Conservation (phyloP, 306 rosid genomes). For the Vigna angularis region DNA sequence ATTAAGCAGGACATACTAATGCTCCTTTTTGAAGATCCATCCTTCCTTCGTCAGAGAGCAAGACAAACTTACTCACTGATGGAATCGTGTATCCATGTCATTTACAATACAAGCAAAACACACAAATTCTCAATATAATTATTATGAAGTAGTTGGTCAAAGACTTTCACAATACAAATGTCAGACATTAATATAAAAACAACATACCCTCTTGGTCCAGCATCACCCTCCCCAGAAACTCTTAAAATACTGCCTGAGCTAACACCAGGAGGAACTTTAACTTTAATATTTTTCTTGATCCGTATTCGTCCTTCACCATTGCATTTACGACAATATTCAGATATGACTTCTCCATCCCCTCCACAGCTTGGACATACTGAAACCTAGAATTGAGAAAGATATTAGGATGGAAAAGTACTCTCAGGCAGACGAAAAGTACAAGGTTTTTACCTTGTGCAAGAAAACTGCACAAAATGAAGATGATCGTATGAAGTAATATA, state of each 20-base stretch:
- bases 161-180: conserved; percentile 33
- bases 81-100: conserved; percentile 35
- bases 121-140: conserved; percentile 9
- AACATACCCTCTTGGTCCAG: conserved; percentile 92
- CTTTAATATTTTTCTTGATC: conserved; percentile 84
- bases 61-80: conserved; percentile 9
- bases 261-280: conserved; percentile 95
- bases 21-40: conserved; percentile 29
- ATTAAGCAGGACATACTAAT: conserved; percentile 20
- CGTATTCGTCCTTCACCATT: conserved; percentile 86
- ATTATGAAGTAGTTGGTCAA: conserved; percentile 30
- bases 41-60: conserved; percentile 18
- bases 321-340: conserved; percentile 91
- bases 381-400: conserved; percentile 61
- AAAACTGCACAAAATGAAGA: conserved; percentile 36
- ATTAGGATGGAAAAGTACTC: conserved; percentile 33
- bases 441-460: conserved; percentile 29
- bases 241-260: conserved; percentile 89
- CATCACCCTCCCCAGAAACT: conserved; percentile 95
- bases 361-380: conserved; percentile 91
- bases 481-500: conserved; percentile 25
- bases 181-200: conserved; percentile 36
- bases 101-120: conserved; percentile 22
- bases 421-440: conserved; percentile 12
- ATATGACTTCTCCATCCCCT: conserved; percentile 92